These are phyloP conservation scores for Crassisporium funariophilum DNA, from an alignment of 768 basidiomycete species.

Conservation along the genomic window DNA sequence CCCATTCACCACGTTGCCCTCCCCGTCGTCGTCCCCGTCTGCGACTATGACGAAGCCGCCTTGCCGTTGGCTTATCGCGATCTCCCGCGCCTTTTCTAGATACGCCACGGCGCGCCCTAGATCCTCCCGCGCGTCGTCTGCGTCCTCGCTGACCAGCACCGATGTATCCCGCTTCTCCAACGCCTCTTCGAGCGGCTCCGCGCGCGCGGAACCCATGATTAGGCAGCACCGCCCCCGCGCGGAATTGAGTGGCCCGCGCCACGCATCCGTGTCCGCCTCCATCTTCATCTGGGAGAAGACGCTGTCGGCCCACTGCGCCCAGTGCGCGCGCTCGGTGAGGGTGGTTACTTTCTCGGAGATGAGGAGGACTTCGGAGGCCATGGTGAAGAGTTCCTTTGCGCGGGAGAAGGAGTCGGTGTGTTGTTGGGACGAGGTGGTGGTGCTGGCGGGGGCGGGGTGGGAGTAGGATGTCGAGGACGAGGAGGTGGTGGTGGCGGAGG, in stretches of 20 bases:
- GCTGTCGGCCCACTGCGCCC: constrained; percentile 64
- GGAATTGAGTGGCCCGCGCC: constrained; percentile 46
- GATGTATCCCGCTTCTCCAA: constrained; percentile 36
- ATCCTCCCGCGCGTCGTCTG: constrained; percentile 56
- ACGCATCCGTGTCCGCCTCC: constrained; percentile 56
- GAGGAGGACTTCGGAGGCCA: constrained; percentile 61
- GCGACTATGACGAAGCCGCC: background rate
- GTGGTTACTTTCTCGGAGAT: constrained; percentile 57
- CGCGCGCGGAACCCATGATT: constrained; percentile 41
- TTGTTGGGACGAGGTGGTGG: constrained; percentile 14
- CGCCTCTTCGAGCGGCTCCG: constrained; percentile 56
- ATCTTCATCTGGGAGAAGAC: constrained; percentile 66
- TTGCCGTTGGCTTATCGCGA: constrained; percentile 10
- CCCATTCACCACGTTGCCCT: constrained; percentile 12
- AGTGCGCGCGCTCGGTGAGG: constrained; percentile 48
- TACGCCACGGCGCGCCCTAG: constrained; percentile 46
- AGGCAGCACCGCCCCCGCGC: constrained; percentile 54
- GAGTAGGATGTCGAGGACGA: constrained; percentile 9
- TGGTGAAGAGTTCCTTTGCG: constrained; percentile 60
- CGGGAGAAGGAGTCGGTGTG: constrained; percentile 46
- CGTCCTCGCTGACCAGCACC: constrained; percentile 47
- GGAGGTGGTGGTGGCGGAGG: constrained; percentile 6
- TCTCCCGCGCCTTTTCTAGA: constrained; percentile 41
- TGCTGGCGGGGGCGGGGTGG: constrained; percentile 12
- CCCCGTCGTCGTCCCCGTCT: constrained; percentile 12